Evolutionary conservation across 2,329 filamentous ascomycete genomes (phyloP).

Genomic region (Ophiocordyceps robertsii): DNA sequence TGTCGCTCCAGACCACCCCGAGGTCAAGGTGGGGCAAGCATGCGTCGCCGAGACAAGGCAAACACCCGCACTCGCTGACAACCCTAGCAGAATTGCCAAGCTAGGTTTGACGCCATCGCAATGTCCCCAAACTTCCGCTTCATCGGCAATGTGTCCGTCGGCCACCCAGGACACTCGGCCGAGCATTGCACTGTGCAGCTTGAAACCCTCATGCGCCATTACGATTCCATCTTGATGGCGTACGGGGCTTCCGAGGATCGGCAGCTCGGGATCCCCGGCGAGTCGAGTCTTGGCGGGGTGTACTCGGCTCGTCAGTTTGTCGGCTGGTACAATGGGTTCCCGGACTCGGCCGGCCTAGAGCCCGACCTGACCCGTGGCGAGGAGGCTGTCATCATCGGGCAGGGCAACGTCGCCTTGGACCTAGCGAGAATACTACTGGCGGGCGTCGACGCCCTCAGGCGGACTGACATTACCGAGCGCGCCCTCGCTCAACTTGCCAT

Average conservation of each 20-base stretch:
- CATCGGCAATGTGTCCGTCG: conserved; percentile 77
- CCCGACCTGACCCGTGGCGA: conserved; percentile 65
- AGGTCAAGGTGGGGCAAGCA: conserved; percentile 66
- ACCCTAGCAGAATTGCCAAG: conserved; percentile 66
- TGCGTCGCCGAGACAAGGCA: too few species aligned
- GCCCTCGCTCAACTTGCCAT: conserved; percentile 60
- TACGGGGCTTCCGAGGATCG: conserved; percentile 85
- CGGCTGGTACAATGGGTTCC: conserved; percentile 95
- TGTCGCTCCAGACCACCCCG: conserved; percentile 95
- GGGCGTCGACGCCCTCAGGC: conserved; percentile 56
- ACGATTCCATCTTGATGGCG: conserved; percentile 83
- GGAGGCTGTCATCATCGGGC: conserved; percentile 77
- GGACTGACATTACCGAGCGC: conserved; percentile 80
- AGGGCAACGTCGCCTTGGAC: conserved; percentile 93
- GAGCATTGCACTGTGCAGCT: conserved; percentile 47
- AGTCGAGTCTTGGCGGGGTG: conserved; percentile 57
- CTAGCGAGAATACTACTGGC: conserved; percentile 79
- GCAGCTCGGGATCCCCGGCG: conserved; percentile 65
- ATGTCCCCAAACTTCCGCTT: conserved; percentile 74
- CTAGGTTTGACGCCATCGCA: conserved; percentile 84
- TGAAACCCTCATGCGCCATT: conserved; percentile 58
- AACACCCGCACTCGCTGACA: neutral
- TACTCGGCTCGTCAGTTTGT: conserved; percentile 89
- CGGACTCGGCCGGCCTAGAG: conserved; percentile 60
- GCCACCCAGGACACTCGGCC: conserved; percentile 30